Evolutionary conservation across 306 rosid genomes (phyloP), one percentile per base, ranked within the genome.

Genomic region (Quercus cerris): DNA sequence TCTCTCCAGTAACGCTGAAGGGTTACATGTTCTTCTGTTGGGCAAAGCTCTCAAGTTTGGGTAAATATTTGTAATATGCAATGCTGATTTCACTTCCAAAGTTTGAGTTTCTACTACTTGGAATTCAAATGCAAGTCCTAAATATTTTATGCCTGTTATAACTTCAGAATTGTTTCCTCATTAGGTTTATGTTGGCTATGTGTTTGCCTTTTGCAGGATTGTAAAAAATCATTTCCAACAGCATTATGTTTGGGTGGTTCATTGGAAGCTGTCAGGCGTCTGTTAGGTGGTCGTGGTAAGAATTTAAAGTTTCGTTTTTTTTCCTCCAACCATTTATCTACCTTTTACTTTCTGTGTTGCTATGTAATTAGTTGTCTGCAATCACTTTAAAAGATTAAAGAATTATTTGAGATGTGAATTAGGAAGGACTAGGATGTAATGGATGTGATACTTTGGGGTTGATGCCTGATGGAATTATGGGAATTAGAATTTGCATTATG

Each of bases 161-260:
- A 35, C 52, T 35, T 55, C 18, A 19, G 22, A 56, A 15, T 23
- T 66, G 38, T 56, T 46, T 27, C 6, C 49, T 22, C 58, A 22
- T 57, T 55, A 74, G 70, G 55, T 31, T 57, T 67, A 73, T 56
- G 72, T 63, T 74, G 17, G n/a, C 23, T 41, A 4, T 56, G 51
- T 35, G 54, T 55, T 56, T 62, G 31, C 68, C 20, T 71, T 70
- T 81, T 62, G 46, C 58, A 94, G 95, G 99, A 94, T 78, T 93
- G 97, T 75, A 94, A 87, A 82, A 94, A 87, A 87, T 79, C 89
- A 77, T 94, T 94, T 81, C 97, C 97, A 1, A 80, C 91, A 13
- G 97, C 99, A 25, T 89, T 94, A 77, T 94, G 97, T 82, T 83
- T 91, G 75, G 99, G 99, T 30, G 99, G 97, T 75, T 87, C 97